Conservation (phyloP, 352 stramenopile genomes). For the Blastocystis sp. region DNA sequence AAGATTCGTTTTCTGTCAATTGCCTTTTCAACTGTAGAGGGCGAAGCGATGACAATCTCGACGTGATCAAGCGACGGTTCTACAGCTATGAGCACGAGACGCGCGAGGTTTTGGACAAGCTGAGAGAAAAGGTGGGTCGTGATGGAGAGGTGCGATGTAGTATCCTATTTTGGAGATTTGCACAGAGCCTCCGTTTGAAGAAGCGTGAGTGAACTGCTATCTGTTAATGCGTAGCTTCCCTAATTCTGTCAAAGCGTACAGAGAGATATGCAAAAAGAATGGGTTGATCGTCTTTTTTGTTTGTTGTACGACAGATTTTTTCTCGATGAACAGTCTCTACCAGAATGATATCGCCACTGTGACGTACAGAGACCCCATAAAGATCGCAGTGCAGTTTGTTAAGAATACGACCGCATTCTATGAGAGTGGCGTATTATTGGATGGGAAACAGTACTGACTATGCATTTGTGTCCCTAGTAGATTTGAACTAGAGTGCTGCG, state of each 20-base stretch:
- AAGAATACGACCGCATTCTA: background rate
- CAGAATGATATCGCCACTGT: background rate
- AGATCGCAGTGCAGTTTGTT: background rate
- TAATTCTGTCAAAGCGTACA: slow-evolving; percentile 38
- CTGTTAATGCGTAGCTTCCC: background rate
- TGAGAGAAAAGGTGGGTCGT: background rate
- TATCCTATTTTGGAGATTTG: slow-evolving; percentile 45
- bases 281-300: background rate
- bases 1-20: background rate
- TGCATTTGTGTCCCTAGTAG: background rate
- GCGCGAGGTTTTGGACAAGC: slow-evolving; percentile 1
- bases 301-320: background rate
- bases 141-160: background rate
- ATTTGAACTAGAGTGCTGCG: background rate
- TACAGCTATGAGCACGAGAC: slow-evolving; percentile 54
- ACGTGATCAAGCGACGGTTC: slow-evolving; percentile 54
- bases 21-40: background rate
- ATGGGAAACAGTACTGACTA: background rate
- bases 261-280: background rate
- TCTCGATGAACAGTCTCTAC: background rate
- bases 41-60: slow-evolving; percentile 13
- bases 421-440: background rate
- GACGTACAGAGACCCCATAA: background rate
- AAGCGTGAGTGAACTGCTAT: background rate
- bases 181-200: slow-evolving; percentile 51